Base-by-base conservation (phyloP, 768 basidiomycete species). In the Russula ochroleuca region DNA sequence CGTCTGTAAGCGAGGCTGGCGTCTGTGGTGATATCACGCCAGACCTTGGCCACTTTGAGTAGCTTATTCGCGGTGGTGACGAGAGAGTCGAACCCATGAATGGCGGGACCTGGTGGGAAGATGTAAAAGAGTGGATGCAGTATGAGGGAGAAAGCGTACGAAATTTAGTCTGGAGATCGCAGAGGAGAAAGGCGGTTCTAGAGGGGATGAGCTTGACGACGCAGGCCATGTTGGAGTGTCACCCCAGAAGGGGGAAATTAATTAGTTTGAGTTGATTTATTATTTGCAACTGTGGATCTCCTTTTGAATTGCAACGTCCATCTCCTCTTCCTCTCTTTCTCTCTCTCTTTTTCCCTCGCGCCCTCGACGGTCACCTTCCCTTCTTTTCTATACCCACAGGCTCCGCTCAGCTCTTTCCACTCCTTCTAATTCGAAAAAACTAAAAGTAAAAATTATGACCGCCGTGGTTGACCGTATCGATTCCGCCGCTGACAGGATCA, bases 121-220 rank as follows among this genome's bases (percentile, higher is more conserved):
- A 21, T 8, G 14, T 37, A 11, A 25, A 23, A 17, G 14, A 11
- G n/a, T 19, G 17, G 5, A 14, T 13, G 9, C 10, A 19, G 2
- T 13, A 2, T 31, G 11, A n/a, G n/a, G 17, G 17, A 43, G 28
- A 56, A 9, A 40, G 63, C 84, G 66, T 68, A 92, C 91, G 76
- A 75, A 93, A 88, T 66, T 83, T 81, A 9, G 81, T 78, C 75
- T 95, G 94, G 2, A 95, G 75, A 73, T 96, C 94, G 72, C 94
- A 97, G 31, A 92, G 76, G 62, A 95, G 82, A 78, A 96, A 84
- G 53, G 88, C 70, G 17, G 83, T 75, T 21, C 69, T 68, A 3
- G 66, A 68, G 45, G 72, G 86, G 75, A 67, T 74, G 69, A 74
- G 75, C 60, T 70, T 78, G 19, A 70, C 68, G 54, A 8, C 8